These are phyloP conservation scores for Epichloe festucae DNA, from an alignment of 2,329 filamentous ascomycete genomes.

Conservation along the genomic window DNA sequence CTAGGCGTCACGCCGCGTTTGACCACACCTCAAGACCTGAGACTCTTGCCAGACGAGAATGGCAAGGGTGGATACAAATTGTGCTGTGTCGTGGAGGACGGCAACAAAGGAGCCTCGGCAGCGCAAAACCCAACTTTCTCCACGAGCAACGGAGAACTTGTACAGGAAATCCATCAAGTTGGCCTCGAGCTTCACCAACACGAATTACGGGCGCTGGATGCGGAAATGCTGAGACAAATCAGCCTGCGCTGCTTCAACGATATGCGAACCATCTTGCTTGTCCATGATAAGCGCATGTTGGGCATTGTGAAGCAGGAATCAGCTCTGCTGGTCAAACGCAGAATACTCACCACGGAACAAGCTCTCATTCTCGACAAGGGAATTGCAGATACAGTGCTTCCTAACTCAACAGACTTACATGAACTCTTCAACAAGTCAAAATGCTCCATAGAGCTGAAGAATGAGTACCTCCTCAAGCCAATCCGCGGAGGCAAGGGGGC, in stretches of 20 bases:
- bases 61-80: conserved; percentile 15
- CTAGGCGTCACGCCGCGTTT: conserved; percentile 20
- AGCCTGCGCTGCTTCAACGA: conserved; percentile 27
- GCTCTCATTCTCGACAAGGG: conserved; percentile 14
- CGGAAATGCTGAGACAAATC: conserved; percentile 21
- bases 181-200: conserved; percentile 26
- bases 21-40: conserved; percentile 20
- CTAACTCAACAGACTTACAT: conserved; percentile 15
- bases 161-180: conserved; percentile 24
- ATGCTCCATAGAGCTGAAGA: conserved; percentile 7
- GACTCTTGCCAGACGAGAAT: conserved; percentile 16
- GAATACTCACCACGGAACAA: conserved; percentile 16
- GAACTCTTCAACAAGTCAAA: conserved; percentile 9
- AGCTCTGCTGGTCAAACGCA: conserved; percentile 11
- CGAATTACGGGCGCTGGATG: conserved; percentile 19
- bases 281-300: conserved; percentile 31
- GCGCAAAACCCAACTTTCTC: conserved; percentile 5
- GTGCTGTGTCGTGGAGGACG: conserved; percentile 14
- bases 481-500: conserved; percentile 24
- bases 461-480: conserved; percentile 24
- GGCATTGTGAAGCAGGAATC: conserved; percentile 25
- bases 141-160: conserved; percentile 12
- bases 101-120: neutral
- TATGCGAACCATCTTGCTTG: conserved; percentile 25
- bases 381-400: conserved; percentile 22